Base-by-base conservation (phyloP, 106 monocot species). In the Alisma plantagoaquatica region DNA sequence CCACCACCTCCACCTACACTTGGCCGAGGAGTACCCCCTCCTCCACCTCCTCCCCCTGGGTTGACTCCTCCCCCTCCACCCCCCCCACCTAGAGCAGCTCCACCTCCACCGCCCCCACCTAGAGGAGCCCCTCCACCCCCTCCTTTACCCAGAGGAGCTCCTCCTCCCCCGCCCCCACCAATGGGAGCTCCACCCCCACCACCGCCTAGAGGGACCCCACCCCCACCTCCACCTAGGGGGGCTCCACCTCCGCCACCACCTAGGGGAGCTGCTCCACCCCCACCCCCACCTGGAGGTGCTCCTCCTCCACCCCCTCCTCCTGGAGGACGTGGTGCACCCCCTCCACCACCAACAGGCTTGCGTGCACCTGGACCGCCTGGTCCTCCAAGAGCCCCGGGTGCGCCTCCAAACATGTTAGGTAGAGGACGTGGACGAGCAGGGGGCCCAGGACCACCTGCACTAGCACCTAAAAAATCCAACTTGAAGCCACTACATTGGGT, bases 401-500 rank as follows among this genome's bases (percentile, higher is more conserved):
- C 66, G 27, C 77, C 86, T 9, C 77, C 77, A 15, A 77, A 80
- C 10, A 73, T 73, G 20, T 7, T 38, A 14, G 35, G 35, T 38
- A 14, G 56, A 68, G 80, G 76, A 24, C 62, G 72, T 66, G 42
- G 63, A 43, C 76, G 75, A 47, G 20, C 69, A 3, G 43, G 43
- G 52, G 64, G 61, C 11, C 25, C 35, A 32, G 65, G 64, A 31
- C 18, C 22, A 23, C 42, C 57, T 27, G 23, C 60, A 46, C 54
- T 68, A 31, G 63, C 78, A 45, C 64, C 87, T 50, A 69, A 80
- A 20, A 78, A 65, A 68, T 65, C 82, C 41, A 70, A 70, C 23
- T 54, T 99, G 63, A 99, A 99, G 57, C 90, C 90, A 49, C 53
- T 99, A 55, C 98, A 99, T 59, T 99, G 98, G 98, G 79, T 99